A percentile compares a stretch with the other conserved stretches of the same genome.
phyloP scores from a whole-genome alignment of 2,329 filamentous ascomycete species.

The Pyrenochaeta sp. region DNA sequence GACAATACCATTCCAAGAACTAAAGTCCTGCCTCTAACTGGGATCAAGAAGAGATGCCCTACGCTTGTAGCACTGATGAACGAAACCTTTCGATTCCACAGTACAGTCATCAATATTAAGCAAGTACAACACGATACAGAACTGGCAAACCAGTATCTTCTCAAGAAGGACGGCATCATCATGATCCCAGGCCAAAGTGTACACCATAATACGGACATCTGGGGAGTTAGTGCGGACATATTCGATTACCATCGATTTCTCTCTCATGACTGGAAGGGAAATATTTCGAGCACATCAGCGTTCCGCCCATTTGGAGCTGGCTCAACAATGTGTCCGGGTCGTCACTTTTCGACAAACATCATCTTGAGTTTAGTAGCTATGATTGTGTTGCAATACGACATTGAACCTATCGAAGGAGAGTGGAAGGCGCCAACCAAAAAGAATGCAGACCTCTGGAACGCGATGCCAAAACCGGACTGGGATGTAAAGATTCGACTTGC shows the following conservation, averaged over 20 bases:
- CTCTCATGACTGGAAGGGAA: constrained; percentile 11
- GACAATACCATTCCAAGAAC: neutral
- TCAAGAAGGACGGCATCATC: constrained; percentile 47
- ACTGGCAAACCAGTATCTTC: constrained; percentile 41
- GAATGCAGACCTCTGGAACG: constrained; percentile 42
- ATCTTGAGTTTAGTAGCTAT: constrained; percentile 45
- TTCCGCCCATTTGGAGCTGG: constrained; percentile 50
- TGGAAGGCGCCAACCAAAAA: constrained; percentile 33
- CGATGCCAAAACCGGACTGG: constrained; percentile 41
- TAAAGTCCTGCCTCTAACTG: constrained; percentile 40
- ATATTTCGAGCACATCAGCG: constrained; percentile 30
- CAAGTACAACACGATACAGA: constrained; percentile 48
- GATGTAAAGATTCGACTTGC: constrained; percentile 29
- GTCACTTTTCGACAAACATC: constrained; percentile 49
- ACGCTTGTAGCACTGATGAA: constrained; percentile 53
- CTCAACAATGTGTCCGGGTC: constrained; percentile 47
- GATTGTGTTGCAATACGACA: constrained; percentile 45
- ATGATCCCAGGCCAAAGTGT: constrained; percentile 48
- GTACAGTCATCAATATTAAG: constrained; percentile 50
- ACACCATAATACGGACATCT: constrained; percentile 42
- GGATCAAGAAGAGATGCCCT: constrained; percentile 48
- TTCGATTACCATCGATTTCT: constrained; percentile 50
- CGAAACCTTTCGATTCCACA: constrained; percentile 53
- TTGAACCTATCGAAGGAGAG: constrained; percentile 25
- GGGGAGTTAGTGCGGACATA: constrained; percentile 39